Evolutionary conservation across 2,329 filamentous ascomycete species (phyloP), one percentile per base, ranked within the genome.

Genomic region (Bipolaris cookei): DNA sequence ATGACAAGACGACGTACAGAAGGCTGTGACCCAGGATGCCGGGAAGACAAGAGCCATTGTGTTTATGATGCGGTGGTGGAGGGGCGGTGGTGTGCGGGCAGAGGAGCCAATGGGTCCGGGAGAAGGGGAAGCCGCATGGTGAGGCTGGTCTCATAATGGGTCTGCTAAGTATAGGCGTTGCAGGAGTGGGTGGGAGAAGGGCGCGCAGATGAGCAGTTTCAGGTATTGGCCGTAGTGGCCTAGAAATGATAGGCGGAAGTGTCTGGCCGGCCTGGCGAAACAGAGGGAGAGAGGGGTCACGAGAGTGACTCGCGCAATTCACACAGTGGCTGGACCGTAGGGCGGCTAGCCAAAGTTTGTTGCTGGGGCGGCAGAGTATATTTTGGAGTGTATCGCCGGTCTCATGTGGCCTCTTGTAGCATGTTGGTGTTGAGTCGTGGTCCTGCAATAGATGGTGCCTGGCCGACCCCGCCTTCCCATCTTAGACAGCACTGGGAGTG

Each of bases 151-250:
- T 61, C 46, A 64, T 57, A 58, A 60, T 58, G 64, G 64, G 58
- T 46, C 63, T 63, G 64, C 73, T 74, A 75, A 67, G 71, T 71
- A 69, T 71, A 71, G 72, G 61, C 62, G 71, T 70, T 65, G 69
- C 69, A 74, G 55, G 70, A 57, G 61, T 75, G 69, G 70, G 75
- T 75, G 70, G 70, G 75, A 74, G 69, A 56, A 54, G 58, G 61
- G 66, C 65, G 67, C 71, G 72, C 65, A 71, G 65, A 37, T 57
- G 60, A 54, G 58, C 45, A 53, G 71, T 76, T 75, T 74, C 72
- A 75, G 69, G 64, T 54, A 62, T 54, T 63, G 21, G 66, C 63
- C 65, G 63, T 70, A 67, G 28, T 56, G 63, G 54, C 59, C 58
- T 66, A 51, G 41, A 46, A 25, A 53, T 51, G 56, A 49, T 54